Evolutionary conservation across 228 moss, liverwort and hornwort species (phyloP), one percentile per base, ranked within the genome.

Genomic region (Sphagnum fallax): DNA sequence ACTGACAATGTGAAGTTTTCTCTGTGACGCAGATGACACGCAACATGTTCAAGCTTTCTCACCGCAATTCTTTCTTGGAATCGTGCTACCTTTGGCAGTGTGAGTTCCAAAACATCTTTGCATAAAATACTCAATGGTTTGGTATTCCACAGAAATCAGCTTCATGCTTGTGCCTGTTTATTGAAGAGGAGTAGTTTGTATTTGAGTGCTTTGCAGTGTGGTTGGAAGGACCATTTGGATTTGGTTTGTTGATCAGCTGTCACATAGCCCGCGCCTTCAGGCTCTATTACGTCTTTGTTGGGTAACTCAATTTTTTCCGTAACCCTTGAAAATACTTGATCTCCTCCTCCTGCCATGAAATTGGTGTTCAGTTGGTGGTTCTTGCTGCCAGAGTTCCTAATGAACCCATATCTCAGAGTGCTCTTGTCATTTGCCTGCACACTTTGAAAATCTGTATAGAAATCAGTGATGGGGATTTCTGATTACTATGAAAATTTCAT

Each of bases 201-300:
- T 12, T 12, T 55, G 8, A 8, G 9, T 55, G 55, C 6, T 67
- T 71, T 81, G 70, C 74, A 82, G 81, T 82, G 52, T 82, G 81
- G 81, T 8, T 82, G 51, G 77, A 76, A 65, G 73, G 61, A 58
- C 70, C 75, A 13, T 58, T 75, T 61, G 77, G 81, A 60, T 82
- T 77, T 53, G 77, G 77, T 64, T 72, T 82, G 72, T 62, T 78
- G 5, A 70, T 78, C 13, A 82, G 77, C 75, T 82, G 81, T 65
- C 68, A 75, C 63, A 47, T 82, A 52, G 78, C 81, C 16, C 77
- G 81, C 4, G 77, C 74, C 11, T 72, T 77, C 75, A 74, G 81
- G 60, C 75, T 82, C 6, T 82, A 77, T 67, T 61, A 78, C 63
- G 81, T 82, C n/a, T 82, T 82, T 69, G 77, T 82, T 10, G 67